These are phyloP conservation scores for Fusarium irregulare DNA, from an alignment of 2,329 filamentous ascomycete genomes.

Conservation along the genomic window DNA sequence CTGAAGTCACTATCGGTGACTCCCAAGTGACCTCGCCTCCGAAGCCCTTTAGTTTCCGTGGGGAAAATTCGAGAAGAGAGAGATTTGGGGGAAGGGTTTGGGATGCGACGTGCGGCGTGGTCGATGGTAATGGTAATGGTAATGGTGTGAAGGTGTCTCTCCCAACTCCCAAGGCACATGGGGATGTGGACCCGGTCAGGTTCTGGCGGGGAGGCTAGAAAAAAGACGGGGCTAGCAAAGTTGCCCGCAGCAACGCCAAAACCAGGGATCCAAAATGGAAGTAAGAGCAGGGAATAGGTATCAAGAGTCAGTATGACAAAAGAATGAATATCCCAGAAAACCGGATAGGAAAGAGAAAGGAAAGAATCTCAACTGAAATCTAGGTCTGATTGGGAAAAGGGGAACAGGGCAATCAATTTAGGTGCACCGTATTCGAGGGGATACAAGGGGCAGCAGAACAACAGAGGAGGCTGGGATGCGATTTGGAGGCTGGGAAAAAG, in stretches of 20 bases:
- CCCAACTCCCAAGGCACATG: conserved; percentile 17
- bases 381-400: conserved; percentile 10
- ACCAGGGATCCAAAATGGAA: conserved; percentile 20
- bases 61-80: conserved; percentile 30
- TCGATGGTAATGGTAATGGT: conserved; percentile 33
- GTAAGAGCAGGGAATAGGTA: conserved; percentile 12
- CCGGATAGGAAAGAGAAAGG: conserved; percentile 1
- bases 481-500: conserved; percentile 30
- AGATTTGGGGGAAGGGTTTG: conserved; percentile 39
- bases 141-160: conserved; percentile 23
- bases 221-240: conserved; percentile 38
- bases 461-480: conserved; percentile 29
- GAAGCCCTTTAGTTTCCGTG: conserved; percentile 28
- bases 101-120: conserved; percentile 38
- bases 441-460: conserved; percentile 8
- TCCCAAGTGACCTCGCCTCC: conserved; percentile 29
- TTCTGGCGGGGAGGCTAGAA: conserved; percentile 22
- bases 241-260: conserved; percentile 46
- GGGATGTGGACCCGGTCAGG: conserved; percentile 26
- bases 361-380: not conserved
- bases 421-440: conserved; percentile 14
- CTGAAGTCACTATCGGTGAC: conserved; percentile 26
- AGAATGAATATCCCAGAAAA: conserved; percentile 9
- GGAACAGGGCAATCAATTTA: conserved; percentile 29
- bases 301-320: conserved; percentile 8